These are phyloP conservation scores for Aristolochia californica DNA, from an alignment of 164 flowering plant species.

Conservation along the genomic window DNA sequence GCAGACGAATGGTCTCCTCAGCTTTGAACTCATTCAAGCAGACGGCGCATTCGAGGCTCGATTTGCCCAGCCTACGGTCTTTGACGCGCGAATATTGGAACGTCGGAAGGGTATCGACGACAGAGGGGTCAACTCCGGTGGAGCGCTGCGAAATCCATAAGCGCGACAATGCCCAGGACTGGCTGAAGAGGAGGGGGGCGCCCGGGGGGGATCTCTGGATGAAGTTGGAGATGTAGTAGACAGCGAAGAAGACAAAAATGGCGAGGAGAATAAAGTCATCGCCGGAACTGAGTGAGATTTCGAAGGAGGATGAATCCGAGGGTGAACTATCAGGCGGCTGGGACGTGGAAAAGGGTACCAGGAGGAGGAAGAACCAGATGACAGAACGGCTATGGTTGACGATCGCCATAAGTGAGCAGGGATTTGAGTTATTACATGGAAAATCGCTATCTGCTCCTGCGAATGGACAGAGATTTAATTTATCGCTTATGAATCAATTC, in stretches of 20 bases:
- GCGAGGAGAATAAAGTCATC: slow-evolving; percentile 5
- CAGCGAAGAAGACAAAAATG: slow-evolving; percentile 9
- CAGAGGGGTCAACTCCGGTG: slow-evolving; percentile 20
- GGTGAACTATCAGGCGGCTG: no score
- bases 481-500: no score
- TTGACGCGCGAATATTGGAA: slow-evolving; percentile 26
- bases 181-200: background rate
- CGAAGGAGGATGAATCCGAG: no score
- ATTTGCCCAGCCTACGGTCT: slow-evolving; percentile 26
- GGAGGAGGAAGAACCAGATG: no score
- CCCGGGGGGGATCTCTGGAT: slow-evolving; percentile 2
- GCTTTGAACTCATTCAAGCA: slow-evolving; percentile 29
- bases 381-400: no score
- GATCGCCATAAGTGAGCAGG: no score
- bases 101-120: slow-evolving; percentile 24
- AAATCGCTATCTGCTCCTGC: no score
- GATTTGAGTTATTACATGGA: no score
- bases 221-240: slow-evolving; percentile 8
- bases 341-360: no score
- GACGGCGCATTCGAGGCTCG: slow-evolving; percentile 29
- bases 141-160: slow-evolving; percentile 4
- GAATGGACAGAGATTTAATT: no score
- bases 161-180: background rate
- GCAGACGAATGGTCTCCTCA: slow-evolving; percentile 19
- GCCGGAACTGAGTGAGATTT: background rate